A percentile compares a stretch with the other conserved stretches of the same genome.
These are phyloP conservation scores for Tolypocladium ovalisporum DNA, from an alignment of 2,329 filamentous ascomycete genomes.

Conservation along the genomic window DNA sequence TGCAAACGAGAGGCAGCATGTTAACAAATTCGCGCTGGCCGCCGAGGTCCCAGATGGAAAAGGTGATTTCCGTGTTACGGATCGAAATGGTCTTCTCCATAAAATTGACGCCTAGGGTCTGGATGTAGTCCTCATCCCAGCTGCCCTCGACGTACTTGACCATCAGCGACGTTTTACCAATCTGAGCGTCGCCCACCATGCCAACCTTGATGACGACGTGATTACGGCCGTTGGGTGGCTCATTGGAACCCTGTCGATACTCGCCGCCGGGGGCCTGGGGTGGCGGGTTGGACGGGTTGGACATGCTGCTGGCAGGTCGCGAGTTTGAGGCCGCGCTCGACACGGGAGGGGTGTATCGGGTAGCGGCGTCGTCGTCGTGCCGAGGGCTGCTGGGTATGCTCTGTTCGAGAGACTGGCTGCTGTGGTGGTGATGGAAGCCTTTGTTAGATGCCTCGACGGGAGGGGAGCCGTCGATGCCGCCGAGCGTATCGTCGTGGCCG, in stretches of 20 bases:
- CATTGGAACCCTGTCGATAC: slow-evolving; percentile 23
- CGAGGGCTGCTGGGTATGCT: slow-evolving; percentile 27
- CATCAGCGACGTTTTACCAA: slow-evolving; percentile 98
- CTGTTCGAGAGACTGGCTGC: slow-evolving; percentile 41
- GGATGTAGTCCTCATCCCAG: slow-evolving; percentile 99
- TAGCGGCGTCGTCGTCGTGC: slow-evolving; percentile 31
- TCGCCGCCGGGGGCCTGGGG: slow-evolving; percentile 33
- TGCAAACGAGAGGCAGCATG: slow-evolving; percentile 98
- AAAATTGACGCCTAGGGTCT: slow-evolving; percentile 97
- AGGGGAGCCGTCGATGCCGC: slow-evolving; percentile 36
- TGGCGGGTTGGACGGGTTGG: slow-evolving; percentile 21
- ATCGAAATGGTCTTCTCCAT: slow-evolving; percentile 99
- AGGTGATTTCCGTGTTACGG: slow-evolving; percentile 98
- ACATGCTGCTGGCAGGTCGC: slow-evolving; percentile 44
- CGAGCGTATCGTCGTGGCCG: slow-evolving; percentile 37
- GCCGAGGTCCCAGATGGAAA: slow-evolving; percentile 97
- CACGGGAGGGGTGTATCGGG: slow-evolving; percentile 35
- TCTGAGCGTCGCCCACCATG: slow-evolving; percentile 98
- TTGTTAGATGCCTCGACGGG: slow-evolving; percentile 25
- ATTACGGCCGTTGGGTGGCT: slow-evolving; percentile 41
- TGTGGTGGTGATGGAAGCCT: slow-evolving; percentile 30
- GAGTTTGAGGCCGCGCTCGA: slow-evolving; percentile 35
- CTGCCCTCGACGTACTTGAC: slow-evolving; percentile 99
- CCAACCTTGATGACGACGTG: slow-evolving; percentile 97
- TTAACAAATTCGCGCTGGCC: slow-evolving; percentile 99